Percentiles rank a stretch among this genome's conserved stretches.
Conservation (phyloP, 2,329 filamentous ascomycete genomes). For the Colletotrichum euphorbiae region DNA sequence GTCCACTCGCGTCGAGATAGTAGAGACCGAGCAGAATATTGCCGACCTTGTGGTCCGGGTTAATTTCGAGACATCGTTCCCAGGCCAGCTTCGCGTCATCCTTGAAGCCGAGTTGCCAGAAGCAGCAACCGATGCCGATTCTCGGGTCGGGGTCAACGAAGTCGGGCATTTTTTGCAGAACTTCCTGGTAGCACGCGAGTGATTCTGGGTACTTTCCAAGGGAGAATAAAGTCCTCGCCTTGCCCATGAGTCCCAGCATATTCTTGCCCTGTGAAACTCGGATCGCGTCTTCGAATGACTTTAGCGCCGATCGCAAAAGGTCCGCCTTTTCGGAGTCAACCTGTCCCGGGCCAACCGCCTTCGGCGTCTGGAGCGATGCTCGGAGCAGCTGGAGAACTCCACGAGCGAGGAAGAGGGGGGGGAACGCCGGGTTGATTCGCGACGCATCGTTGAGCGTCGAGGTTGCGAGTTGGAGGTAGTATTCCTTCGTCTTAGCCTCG, state of each 20-base stretch:
- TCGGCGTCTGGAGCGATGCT: slow-evolving; percentile 83
- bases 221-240: slow-evolving; percentile 87
- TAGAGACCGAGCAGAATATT: slow-evolving; percentile 91
- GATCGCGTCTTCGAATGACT: slow-evolving; percentile 94
- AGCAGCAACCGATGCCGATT: slow-evolving; percentile 95
- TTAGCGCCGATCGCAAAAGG: slow-evolving; percentile 84
- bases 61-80: slow-evolving; percentile 86
- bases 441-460: slow-evolving; percentile 94
- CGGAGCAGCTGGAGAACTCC: slow-evolving; percentile 90
- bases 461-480: slow-evolving; percentile 91
- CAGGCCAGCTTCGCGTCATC: slow-evolving; percentile 91
- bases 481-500: slow-evolving; percentile 90
- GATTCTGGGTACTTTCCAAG: slow-evolving; percentile 88
- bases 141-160: slow-evolving; percentile 93
- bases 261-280: slow-evolving; percentile 87
- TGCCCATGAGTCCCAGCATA: slow-evolving; percentile 91
- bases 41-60: slow-evolving; percentile 86
- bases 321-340: slow-evolving; percentile 81
- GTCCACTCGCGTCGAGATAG: slow-evolving; percentile 87
- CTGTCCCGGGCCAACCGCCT: slow-evolving; percentile 72
- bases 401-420: slow-evolving; percentile 89
- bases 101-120: slow-evolving; percentile 96
- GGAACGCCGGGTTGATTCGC: slow-evolving; percentile 90
- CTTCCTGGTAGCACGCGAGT: slow-evolving; percentile 86
- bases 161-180: slow-evolving; percentile 85